Base-by-base conservation (phyloP, 2,329 filamentous ascomycete species). In the Penicillium sp. region DNA sequence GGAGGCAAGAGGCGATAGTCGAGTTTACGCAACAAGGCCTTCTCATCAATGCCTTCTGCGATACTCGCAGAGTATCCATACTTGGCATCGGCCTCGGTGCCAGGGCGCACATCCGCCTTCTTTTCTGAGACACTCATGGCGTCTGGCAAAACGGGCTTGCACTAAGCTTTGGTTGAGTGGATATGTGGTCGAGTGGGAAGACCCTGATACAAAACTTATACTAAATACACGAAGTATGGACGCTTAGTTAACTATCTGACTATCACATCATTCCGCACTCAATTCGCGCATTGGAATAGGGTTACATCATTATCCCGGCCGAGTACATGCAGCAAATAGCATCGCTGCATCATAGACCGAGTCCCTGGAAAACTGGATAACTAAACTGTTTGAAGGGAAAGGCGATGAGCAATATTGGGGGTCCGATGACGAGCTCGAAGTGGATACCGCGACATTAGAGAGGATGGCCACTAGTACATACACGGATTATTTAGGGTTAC, bases 1-100 rank as follows among this genome's bases (percentile, higher is more conserved):
- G 72, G 65, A 3, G 75, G 75, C 8, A 77, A 57, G 3, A 77
- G 60, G 9, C 64, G 65, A 31, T 64, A 61, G 52, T 77, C 75
- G 22, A 77, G 61, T 50, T 75, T 77, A 29, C 72, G 64, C 8
- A 75, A 53, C 4, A 75, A 50, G 2, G 67, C 57, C 46, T 66
- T 71, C 50, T 74, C 70, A 37, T 72, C 68, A 46, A 72, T 64
- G 3, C 50, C 54, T 14, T 61, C 58, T n/a, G 51, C 54, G 3
- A 58, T 31, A 36, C 50, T 61, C 3, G 54, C 53, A 13, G 30
- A 19, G 4, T 31, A 31, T 31, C 13, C 34, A 40, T 52, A 13
- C 8, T 50, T 46, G 19, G 38, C 7, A 10, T 36, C 36, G 10
- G 9, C 38, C 10, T 39, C 28, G 4, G 38, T 12, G 37, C 37